phyloP scores from a whole-genome alignment of 2,329 filamentous ascomycete species.

The Hypomyces rosellus region DNA sequence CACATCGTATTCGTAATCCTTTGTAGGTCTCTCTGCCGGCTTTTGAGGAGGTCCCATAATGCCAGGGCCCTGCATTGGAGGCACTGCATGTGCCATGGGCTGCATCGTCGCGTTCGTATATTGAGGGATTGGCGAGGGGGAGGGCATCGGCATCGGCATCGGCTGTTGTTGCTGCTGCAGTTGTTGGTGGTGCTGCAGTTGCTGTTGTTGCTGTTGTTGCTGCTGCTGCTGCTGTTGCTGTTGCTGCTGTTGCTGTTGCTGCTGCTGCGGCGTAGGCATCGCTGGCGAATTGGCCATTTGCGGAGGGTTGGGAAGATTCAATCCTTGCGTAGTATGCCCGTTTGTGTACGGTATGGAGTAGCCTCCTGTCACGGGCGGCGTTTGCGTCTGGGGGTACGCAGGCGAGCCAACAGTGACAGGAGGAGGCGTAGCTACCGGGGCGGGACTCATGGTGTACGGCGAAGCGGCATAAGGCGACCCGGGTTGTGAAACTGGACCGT shows the following conservation, averaged over 20 bases:
- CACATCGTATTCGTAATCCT: conserved; percentile 62
- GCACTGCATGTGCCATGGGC: conserved; percentile 20
- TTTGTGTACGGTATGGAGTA: conserved; percentile 35
- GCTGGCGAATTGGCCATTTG: conserved; percentile 17
- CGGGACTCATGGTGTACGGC: conserved; percentile 43
- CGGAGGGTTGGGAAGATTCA: conserved; percentile 30
- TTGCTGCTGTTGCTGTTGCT: conserved; percentile 3
- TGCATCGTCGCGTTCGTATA: conserved; percentile 26
- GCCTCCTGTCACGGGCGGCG: conserved; percentile 24
- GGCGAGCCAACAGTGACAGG: conserved; percentile 32
- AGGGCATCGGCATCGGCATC: conserved; percentile 18
- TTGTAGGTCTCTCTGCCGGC: conserved; percentile 56
- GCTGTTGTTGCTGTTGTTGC: conserved; percentile 7
- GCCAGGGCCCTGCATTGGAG: conserved; percentile 22
- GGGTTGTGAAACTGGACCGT: conserved; percentile 61
- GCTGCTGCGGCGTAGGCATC: conserved; percentile 25
- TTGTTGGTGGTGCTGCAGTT: too few species aligned
- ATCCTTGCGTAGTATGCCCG: conserved; percentile 28
- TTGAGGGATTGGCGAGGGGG: conserved; percentile 18
- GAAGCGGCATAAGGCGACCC: conserved; percentile 54
- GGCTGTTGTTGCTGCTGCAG: not conserved
- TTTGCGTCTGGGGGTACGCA: conserved; percentile 27
- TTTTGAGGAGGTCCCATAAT: conserved; percentile 55
- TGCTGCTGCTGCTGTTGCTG: conserved; percentile 20
- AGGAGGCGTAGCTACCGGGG: conserved; percentile 35